Conservation (phyloP, 805 yeast genomes). For the Kluyveromyces wickerhamii region DNA sequence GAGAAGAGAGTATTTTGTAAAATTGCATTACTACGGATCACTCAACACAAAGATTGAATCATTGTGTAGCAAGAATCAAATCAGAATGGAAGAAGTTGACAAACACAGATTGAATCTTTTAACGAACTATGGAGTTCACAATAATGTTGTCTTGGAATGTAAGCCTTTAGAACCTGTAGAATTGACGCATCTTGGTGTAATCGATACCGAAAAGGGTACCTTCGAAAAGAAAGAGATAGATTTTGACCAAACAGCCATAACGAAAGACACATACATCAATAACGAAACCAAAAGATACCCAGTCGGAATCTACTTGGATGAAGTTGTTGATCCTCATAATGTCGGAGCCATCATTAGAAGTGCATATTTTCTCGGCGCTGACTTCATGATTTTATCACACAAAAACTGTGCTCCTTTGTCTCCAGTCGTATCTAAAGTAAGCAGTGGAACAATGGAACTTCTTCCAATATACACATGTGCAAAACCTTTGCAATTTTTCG, state of each 20-base stretch:
- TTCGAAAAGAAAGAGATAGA: constrained; percentile 8
- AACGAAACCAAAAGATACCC: constrained; percentile 38
- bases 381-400: constrained; percentile 62
- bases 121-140: constrained; percentile 67
- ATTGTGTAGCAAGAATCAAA: constrained; percentile 35
- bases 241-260: constrained; percentile 13
- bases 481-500: constrained; percentile 58
- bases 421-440: constrained; percentile 70
- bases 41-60: constrained; percentile 36
- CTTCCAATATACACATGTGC: constrained; percentile 50
- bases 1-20: constrained; percentile 45
- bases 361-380: constrained; percentile 77
- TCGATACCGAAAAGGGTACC: constrained; percentile 14
- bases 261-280: constrained; percentile 23
- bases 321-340: constrained; percentile 80
- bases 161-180: constrained; percentile 29
- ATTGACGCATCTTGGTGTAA: constrained; percentile 25
- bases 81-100: constrained; percentile 17
- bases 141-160: constrained; percentile 68
- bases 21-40: constrained; percentile 41
- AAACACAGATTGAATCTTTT: constrained; percentile 50
- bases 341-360: constrained; percentile 77
- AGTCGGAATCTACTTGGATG: constrained; percentile 68
- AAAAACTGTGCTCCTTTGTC: constrained; percentile 67
- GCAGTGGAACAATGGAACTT: constrained; percentile 79